phyloP scores from a whole-genome alignment of 2,329 filamentous ascomycete species.

The Aspergillus ochraceoroseus region DNA sequence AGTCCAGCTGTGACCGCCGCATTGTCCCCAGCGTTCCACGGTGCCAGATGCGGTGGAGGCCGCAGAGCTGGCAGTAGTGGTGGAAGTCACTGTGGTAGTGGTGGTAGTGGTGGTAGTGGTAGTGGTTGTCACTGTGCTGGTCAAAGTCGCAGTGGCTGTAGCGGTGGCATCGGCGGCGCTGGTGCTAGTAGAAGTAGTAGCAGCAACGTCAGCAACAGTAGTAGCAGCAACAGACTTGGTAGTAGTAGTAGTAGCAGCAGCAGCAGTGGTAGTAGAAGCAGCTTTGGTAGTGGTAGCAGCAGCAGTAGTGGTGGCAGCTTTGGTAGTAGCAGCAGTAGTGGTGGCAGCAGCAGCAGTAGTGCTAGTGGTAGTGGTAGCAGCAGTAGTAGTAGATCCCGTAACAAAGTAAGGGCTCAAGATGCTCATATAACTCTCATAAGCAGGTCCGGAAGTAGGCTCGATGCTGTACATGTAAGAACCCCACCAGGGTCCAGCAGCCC shows the following conservation, averaged over 20 bases:
- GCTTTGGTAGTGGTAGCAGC: constrained; percentile 1
- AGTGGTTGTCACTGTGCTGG: constrained; percentile 3
- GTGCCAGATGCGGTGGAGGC: constrained; percentile 1
- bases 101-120: constrained; percentile 1
- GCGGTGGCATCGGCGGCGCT: constrained; percentile 1
- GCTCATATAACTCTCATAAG: constrained; percentile 36
- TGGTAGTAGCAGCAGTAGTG: constrained; percentile 1
- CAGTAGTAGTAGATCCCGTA: constrained; percentile 7
- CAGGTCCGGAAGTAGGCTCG: constrained; percentile 47
- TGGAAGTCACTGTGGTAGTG: background rate
- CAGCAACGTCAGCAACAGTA: constrained; percentile 7
- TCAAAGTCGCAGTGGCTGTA: constrained; percentile 5
- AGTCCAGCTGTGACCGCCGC: constrained; percentile 14
- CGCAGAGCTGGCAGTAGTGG: background rate
- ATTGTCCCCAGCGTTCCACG: constrained; percentile 27
- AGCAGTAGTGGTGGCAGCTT: constrained; percentile 8
- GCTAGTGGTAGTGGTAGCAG: constrained; percentile 1
- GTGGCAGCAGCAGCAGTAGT: background rate
- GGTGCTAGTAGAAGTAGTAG: constrained; percentile 3
- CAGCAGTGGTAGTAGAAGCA: background rate
- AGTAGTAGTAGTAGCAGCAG: background rate
- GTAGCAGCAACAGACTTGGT: constrained; percentile 5
- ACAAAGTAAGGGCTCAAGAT: constrained; percentile 29
- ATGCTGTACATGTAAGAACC: constrained; percentile 47
- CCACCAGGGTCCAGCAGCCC: constrained; percentile 53